Percentiles rank a stretch among this genome's conserved stretches.
Conservation (phyloP, 169 alveolate species). For the Plasmodium malariae region DNA sequence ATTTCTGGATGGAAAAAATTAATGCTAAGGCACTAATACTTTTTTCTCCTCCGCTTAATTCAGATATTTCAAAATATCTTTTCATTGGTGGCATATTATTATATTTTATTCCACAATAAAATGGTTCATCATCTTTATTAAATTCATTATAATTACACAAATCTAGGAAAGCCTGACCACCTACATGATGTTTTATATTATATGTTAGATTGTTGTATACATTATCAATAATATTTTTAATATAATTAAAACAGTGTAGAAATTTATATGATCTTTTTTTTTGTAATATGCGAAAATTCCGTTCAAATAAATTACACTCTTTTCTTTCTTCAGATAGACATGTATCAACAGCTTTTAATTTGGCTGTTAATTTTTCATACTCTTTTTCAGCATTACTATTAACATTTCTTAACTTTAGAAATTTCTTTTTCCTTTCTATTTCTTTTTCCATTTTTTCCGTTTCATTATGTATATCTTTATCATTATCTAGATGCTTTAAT, state of each 20-base stretch:
- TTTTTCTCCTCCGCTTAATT: conserved; percentile 96
- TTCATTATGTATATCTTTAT: conserved; percentile 76
- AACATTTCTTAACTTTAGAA: conserved; percentile 44
- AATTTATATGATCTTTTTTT: conserved; percentile 81
- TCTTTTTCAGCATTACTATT: conserved; percentile 70
- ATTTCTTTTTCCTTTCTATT: conserved; percentile 59
- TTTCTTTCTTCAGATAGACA: conserved; percentile 45
- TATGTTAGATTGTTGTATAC: conserved; percentile 81
- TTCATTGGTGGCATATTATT: conserved; percentile 88
- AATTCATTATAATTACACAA: conserved; percentile 82
- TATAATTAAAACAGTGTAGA: conserved; percentile 82
- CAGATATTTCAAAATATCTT: conserved; percentile 80
- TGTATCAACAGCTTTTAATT: conserved; percentile 40
- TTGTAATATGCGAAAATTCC: conserved; percentile 80
- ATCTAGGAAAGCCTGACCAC: conserved; percentile 85
- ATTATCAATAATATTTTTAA: conserved; percentile 81
- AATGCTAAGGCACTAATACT: conserved; percentile 95
- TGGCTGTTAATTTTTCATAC: conserved; percentile 15
- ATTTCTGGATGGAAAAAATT: conserved; percentile 91
- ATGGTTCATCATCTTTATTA: conserved; percentile 82
- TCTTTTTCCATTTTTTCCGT: conserved; percentile 78
- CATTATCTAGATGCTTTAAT: conserved; percentile 73
- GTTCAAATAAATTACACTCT: conserved; percentile 78
- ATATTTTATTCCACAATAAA: conserved; percentile 81
- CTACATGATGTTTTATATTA: conserved; percentile 78